Conservation (phyloP, 345 rosid genomes). For the Viola odorata region DNA sequence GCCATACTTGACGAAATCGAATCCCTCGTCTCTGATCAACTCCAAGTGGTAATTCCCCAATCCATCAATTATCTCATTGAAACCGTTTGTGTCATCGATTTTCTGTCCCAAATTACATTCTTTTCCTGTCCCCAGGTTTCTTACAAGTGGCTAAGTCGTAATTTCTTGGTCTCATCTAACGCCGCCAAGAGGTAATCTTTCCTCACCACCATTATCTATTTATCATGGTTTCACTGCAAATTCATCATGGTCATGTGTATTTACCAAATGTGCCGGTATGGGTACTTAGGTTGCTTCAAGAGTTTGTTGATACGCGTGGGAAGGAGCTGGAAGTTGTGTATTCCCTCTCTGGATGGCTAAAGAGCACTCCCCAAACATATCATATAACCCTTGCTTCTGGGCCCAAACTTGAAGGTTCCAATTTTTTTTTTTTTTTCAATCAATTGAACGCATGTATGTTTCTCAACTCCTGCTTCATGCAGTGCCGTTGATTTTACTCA, state of each 20-base stretch:
- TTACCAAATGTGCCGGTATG: not conserved
- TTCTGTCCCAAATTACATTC: not conserved
- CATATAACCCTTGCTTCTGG: constrained; percentile 59
- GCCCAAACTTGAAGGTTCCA: constrained; percentile 64
- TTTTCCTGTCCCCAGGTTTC: constrained; percentile 63
- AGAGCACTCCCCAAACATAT: constrained; percentile 51
- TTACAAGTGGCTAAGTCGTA: constrained; percentile 94
- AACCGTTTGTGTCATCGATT: not conserved
- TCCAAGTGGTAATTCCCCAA: constrained; percentile 55
- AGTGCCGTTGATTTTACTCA: no score
- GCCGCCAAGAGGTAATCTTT: constrained; percentile 61
- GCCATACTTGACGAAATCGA: constrained; percentile 59
- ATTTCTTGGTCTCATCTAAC: constrained; percentile 64
- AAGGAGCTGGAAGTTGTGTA: constrained; percentile 62
- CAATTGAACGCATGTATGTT: no score
- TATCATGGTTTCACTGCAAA: not conserved
- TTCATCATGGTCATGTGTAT: not conserved
- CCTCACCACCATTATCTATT: not conserved
- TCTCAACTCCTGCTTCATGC: no score
- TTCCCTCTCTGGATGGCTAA: constrained; percentile 77
- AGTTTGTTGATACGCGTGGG: constrained; percentile 57
- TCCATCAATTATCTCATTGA: not conserved
- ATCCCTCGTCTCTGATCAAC: constrained; percentile 68
- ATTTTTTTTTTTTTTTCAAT: not conserved
- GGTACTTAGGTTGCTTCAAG: constrained; percentile 62